phyloP scores from a whole-genome alignment of 305 asterid species.

The Striga hermonthica region DNA sequence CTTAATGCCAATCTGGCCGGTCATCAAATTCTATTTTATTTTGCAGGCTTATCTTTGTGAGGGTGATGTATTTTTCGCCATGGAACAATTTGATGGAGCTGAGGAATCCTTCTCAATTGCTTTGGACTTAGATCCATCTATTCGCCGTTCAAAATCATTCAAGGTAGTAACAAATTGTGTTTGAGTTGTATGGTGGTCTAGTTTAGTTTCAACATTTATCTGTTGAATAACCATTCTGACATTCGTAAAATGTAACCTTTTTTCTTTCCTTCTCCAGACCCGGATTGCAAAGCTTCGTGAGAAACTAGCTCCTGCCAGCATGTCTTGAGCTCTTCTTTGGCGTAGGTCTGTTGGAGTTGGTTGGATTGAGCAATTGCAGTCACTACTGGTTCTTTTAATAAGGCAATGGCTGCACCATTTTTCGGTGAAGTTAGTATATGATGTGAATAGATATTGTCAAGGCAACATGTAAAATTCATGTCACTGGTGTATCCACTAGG shows the following conservation, averaged over 20 bases:
- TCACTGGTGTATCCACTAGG: no score
- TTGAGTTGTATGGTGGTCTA: no score
- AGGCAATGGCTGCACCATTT: no score
- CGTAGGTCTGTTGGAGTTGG: no score
- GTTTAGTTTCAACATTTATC: neutral
- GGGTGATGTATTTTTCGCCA: slow-evolving; percentile 77
- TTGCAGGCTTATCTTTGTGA: slow-evolving; percentile 68
- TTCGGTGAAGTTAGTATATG: no score
- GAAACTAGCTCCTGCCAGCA: slow-evolving; percentile 43
- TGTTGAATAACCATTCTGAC: neutral
- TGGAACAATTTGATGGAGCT: slow-evolving; percentile 55
- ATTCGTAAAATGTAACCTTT: neutral
- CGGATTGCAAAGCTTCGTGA: slow-evolving; percentile 60
- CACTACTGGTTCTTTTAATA: no score
- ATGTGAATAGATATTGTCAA: no score
- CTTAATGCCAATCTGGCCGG: no score
- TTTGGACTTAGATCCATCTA: slow-evolving; percentile 60
- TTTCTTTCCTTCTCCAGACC: slow-evolving; percentile 44
- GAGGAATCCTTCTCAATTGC: slow-evolving; percentile 67
- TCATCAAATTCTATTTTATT: slow-evolving; percentile 5
- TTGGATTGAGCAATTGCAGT: no score
- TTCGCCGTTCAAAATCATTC: slow-evolving; percentile 75
- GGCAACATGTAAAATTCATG: no score
- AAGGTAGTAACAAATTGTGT: slow-evolving; percentile 43
- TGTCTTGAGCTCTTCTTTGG: slow-evolving; percentile 31